phyloP scores from a whole-genome alignment of 2,329 filamentous ascomycete genomes.

The Paramyrothecium roridum region DNA sequence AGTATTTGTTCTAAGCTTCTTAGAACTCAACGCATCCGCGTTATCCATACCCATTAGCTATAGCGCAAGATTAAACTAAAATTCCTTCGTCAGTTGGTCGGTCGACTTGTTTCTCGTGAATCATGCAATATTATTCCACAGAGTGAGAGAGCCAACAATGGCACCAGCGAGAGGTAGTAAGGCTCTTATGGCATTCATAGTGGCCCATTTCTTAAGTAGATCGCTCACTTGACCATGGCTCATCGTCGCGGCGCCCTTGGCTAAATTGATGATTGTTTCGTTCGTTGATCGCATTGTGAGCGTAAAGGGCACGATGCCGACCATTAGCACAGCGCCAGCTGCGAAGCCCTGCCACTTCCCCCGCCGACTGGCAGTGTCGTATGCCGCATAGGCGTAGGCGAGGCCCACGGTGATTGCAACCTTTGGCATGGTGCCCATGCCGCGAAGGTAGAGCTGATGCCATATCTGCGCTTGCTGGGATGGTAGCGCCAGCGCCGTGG shows the following conservation, averaged over 20 bases:
- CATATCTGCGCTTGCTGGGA: conserved; percentile 27
- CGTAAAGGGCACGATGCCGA: conserved; percentile 38
- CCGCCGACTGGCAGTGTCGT: conserved; percentile 20
- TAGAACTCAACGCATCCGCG: not conserved
- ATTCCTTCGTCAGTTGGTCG: no score
- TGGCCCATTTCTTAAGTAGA: conserved; percentile 16
- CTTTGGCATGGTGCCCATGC: conserved; percentile 33
- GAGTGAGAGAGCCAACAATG: conserved; percentile 14
- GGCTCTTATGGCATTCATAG: conserved; percentile 25
- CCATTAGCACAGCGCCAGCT: conserved; percentile 25
- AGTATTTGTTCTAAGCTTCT: no score
- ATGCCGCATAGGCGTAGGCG: conserved; percentile 33
- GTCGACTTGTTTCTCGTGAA: no score
- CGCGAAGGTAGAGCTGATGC: conserved; percentile 33
- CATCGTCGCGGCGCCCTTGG: conserved; percentile 11
- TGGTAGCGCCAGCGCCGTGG: conserved; percentile 23
- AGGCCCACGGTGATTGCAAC: conserved; percentile 26
- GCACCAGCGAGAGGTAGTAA: conserved; percentile 27
- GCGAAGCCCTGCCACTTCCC: conserved; percentile 29
- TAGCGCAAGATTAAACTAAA: not conserved
- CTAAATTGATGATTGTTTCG: conserved; percentile 21
- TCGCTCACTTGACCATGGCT: conserved; percentile 10
- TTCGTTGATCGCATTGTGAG: conserved; percentile 35
- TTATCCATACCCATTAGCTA: not conserved
- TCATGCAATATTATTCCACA: conserved; percentile 13